Evolutionary conservation across 257 asterid species (phyloP).

Genomic region (Lavandula angustifolia): DNA sequence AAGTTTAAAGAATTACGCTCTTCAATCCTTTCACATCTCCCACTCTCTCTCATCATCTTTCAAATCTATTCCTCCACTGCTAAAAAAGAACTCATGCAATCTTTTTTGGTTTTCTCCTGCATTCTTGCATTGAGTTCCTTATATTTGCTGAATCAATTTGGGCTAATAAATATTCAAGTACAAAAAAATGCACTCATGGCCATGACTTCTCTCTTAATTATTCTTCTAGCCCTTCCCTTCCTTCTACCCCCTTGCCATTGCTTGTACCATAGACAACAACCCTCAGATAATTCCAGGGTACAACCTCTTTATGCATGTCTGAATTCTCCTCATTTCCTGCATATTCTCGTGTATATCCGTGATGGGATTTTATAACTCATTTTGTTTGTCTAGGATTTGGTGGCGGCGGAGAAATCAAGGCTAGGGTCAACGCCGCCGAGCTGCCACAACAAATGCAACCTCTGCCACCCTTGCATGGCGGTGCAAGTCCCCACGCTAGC

Average conservation of each 20-base stretch:
- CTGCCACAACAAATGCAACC: conserved; percentile 90
- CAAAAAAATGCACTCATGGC: conserved; percentile 56
- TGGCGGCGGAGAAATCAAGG: conserved; percentile 72
- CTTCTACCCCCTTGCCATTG: conserved; percentile 42
- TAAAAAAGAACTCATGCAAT: no score
- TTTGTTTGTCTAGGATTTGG: conserved; percentile 45
- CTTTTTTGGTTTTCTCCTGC: no score
- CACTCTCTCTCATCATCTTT: background rate
- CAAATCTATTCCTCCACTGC: background rate
- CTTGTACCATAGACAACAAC: conserved; percentile 28
- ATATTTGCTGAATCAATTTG: no score
- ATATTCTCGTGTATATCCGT: background rate
- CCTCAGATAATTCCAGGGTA: conserved; percentile 31
- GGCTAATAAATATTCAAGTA: no score
- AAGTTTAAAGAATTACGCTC: conserved; percentile 17
- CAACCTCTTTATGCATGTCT: conserved; percentile 13
- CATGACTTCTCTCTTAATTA: background rate
- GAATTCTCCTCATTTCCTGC: background rate
- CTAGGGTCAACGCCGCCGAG: conserved; percentile 97
- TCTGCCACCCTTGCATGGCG: conserved; percentile 98
- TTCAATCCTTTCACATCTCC: background rate
- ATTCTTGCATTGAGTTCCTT: no score
- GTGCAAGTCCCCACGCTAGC: conserved; percentile 79
- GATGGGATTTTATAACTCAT: background rate
- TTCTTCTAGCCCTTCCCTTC: conserved; percentile 28